Evolutionary conservation across 1,284 basidiomycete genomes (phyloP).

Genomic region (Apiotrichum mycotoxinovorans): DNA sequence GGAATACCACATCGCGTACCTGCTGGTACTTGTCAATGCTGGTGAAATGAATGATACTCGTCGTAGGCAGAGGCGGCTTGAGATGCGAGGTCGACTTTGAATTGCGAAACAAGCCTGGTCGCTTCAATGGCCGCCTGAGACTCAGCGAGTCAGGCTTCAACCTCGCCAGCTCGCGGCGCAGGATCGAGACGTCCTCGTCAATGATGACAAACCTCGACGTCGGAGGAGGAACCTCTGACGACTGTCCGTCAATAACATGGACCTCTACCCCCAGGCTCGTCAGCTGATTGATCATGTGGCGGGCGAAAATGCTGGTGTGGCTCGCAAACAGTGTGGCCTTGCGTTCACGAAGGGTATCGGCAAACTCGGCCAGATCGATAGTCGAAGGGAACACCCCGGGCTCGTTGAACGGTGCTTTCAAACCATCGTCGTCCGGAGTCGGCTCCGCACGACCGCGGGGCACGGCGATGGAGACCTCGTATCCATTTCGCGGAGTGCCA

Average conservation of each 20-base stretch:
- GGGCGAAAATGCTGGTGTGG: conserved; percentile 76
- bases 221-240: neutral
- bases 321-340: conserved; percentile 77
- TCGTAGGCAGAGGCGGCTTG: conserved; percentile 50
- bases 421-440: neutral
- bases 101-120: conserved; percentile 53
- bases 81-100: conserved; percentile 52
- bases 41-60: conserved; percentile 81
- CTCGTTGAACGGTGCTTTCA: neutral
- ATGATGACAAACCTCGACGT: conserved; percentile 66
- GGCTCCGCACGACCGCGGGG: conserved; percentile 28
- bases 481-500: conserved; percentile 37
- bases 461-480: conserved; percentile 49
- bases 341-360: conserved; percentile 73
- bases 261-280: conserved; percentile 94
- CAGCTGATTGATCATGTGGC: conserved; percentile 83
- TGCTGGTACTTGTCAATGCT: conserved; percentile 80
- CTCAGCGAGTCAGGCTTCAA: conserved; percentile 59
- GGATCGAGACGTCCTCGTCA: conserved; percentile 76
- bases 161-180: conserved; percentile 66
- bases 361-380: conserved; percentile 73
- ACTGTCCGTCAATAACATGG: conserved; percentile 60
- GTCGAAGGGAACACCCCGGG: conserved; percentile 55
- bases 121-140: conserved; percentile 7
- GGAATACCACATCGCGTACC: conserved; percentile 76